phyloP scores from a whole-genome alignment of 2,329 filamentous ascomycete genomes.

The Hymenoscyphus linearis region DNA sequence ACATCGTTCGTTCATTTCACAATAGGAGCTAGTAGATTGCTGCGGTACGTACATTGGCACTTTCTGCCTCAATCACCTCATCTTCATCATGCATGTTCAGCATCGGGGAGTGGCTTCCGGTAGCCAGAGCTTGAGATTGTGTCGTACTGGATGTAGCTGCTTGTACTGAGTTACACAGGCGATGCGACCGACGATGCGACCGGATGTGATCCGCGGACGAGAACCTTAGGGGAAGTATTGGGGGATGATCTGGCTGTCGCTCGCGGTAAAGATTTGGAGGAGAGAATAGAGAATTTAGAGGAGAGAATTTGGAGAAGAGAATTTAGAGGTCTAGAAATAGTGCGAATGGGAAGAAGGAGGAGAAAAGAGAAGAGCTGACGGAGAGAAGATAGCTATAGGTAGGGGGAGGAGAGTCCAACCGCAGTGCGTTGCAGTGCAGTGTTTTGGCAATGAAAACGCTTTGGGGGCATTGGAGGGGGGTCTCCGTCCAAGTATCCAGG shows the following conservation, averaged over 20 bases:
- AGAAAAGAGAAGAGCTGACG: no score
- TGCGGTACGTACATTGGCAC: slow-evolving; percentile 5
- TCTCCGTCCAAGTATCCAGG: background rate
- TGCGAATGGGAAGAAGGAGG: background rate
- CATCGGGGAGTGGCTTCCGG: background rate
- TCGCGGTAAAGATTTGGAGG: background rate
- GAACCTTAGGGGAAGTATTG: background rate
- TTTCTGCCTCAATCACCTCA: slow-evolving; percentile 8
- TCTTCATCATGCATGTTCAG: slow-evolving; percentile 6
- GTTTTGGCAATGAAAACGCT: background rate
- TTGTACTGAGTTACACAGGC: background rate
- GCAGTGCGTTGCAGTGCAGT: background rate
- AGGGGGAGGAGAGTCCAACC: background rate
- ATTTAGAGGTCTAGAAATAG: background rate
- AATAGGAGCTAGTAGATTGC: background rate
- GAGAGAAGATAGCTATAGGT: background rate
- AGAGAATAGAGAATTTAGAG: background rate
- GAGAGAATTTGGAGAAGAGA: background rate
- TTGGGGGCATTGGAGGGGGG: background rate
- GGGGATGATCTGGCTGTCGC: background rate
- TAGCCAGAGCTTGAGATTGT: background rate
- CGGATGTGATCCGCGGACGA: background rate
- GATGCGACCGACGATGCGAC: background rate
- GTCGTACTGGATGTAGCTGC: background rate
- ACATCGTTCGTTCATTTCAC: background rate